Evolutionary conservation across 306 rosid genomes (phyloP).

Genomic region (Erythrophleum fordii): DNA sequence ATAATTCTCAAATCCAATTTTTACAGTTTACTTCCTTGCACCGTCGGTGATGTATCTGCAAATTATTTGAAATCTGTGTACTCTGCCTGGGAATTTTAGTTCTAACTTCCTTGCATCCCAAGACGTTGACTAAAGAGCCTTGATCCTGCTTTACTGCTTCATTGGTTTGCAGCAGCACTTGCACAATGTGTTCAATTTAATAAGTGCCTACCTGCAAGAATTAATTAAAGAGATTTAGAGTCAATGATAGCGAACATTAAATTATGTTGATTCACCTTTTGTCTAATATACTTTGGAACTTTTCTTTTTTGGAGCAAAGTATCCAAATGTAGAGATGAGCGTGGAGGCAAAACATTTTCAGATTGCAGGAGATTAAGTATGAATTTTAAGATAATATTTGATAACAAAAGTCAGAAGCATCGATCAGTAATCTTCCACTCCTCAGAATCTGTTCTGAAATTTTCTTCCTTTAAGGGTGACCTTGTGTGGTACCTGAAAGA

Average conservation of each 20-base stretch:
- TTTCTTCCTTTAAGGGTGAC: no score
- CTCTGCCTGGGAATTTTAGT: not conserved
- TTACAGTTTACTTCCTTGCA: not conserved
- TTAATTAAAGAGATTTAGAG: not conserved
- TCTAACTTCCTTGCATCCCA: not conserved
- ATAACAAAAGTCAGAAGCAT: not conserved
- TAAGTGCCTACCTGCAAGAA: conserved; percentile 7
- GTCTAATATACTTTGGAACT: not conserved
- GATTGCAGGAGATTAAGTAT: no score
- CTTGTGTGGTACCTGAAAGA: not conserved
- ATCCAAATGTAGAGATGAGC: no score
- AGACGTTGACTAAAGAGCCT: not conserved
- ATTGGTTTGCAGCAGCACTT: not conserved
- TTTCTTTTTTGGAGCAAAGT: not conserved
- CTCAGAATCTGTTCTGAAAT: not conserved
- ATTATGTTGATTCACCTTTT: not conserved
- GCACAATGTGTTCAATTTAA: not conserved
- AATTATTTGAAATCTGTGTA: not conserved
- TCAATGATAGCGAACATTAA: not conserved
- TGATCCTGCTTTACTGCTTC: conserved; percentile 7
- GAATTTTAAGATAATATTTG: not conserved
- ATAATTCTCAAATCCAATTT: no score
- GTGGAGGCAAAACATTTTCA: no score
- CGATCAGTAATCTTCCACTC: not conserved
- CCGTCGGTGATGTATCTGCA: conserved; percentile 3